Evolutionary conservation across 192 early-diverging fungal species (phyloP), one percentile per base, ranked within the genome.

Genomic region (Entomortierella lignicola): DNA sequence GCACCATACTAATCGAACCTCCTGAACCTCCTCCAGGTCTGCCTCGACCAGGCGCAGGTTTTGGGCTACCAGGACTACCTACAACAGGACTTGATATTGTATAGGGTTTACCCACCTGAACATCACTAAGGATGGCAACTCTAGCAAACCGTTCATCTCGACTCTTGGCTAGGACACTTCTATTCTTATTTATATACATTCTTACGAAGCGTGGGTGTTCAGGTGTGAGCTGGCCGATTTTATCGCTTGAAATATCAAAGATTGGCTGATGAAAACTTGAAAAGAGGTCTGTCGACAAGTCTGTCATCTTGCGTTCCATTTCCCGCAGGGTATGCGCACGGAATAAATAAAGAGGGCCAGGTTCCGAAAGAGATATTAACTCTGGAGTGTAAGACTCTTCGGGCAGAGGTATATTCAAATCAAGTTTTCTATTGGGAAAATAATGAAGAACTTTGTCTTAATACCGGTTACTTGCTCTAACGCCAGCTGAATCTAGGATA

Each of bases 221-320:
- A 12, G 75, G 75, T 8, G 75, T 66, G 61, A 79, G 55, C 7
- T 69, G 31, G n/a, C 67, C 75, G 25, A 69, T 43, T 30, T 55
- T 59, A 4, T 79, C 68, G 8, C 31, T 39, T 1, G 62, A 54
- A 15, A 66, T 37, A 42, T 79, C 75, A 25, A 79, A 65, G 21
- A 79, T 64, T 3, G 75, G 67, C 12, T 79, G 75, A 60, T 79
- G 75, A n/a, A 70, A 61, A 18, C 50, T 70, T 2, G 67, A 26
- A 48, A 66, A 79, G 17, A 79, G 63, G 32, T 79, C 75, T 25
- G 68, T 70, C 29, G 75, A 79, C 26, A 79, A 60, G 31, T 79
- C 75, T 12, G 75, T 79, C 75, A 79, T 79, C 62, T 79, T 79
- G 23, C 75, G 55, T 15, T 79, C 75, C 75, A 79, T 79, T 47